A percentile compares a stretch with the other conserved stretches of the same genome.
These are phyloP conservation scores for Raphanus sativus DNA, from an alignment of 345 rosid genomes.

Conservation along the genomic window DNA sequence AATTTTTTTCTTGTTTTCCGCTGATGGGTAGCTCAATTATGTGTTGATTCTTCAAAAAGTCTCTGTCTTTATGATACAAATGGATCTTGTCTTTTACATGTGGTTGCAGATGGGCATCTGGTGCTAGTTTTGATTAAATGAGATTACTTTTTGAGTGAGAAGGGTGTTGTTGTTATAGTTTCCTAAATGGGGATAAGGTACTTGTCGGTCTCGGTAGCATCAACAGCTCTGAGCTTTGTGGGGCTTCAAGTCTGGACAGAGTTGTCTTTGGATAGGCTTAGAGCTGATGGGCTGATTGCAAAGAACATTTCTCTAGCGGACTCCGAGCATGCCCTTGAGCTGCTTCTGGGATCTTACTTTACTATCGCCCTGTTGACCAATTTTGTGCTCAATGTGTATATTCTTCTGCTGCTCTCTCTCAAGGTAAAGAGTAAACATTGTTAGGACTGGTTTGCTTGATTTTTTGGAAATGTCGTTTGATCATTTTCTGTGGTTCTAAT, in stretches of 20 bases:
- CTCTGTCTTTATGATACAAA: background rate
- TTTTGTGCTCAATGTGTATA: background rate
- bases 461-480: background rate
- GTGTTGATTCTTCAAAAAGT: background rate
- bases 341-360: conserved; percentile 61
- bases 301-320: conserved; percentile 52
- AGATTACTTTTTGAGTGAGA: conserved; percentile 35
- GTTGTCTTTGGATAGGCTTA: conserved; percentile 56
- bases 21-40: background rate
- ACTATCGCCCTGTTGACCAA: conserved; percentile 14
- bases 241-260: conserved; percentile 80
- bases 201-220: conserved; percentile 60
- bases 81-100: background rate
- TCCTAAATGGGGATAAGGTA: conserved; percentile 65
- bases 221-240: conserved; percentile 68
- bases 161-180: conserved; percentile 30
- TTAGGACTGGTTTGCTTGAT: no score
- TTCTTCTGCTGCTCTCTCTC: background rate
- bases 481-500: conserved; percentile 12
- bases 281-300: conserved; percentile 52
- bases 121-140: conserved; percentile 40
- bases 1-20: background rate
- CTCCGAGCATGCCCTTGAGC: conserved; percentile 56
- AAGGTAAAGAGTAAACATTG: background rate
- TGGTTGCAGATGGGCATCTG: conserved; percentile 26